Evolutionary conservation across 257 asterid genomes (phyloP).

Genomic region (Cordia subcordata): DNA sequence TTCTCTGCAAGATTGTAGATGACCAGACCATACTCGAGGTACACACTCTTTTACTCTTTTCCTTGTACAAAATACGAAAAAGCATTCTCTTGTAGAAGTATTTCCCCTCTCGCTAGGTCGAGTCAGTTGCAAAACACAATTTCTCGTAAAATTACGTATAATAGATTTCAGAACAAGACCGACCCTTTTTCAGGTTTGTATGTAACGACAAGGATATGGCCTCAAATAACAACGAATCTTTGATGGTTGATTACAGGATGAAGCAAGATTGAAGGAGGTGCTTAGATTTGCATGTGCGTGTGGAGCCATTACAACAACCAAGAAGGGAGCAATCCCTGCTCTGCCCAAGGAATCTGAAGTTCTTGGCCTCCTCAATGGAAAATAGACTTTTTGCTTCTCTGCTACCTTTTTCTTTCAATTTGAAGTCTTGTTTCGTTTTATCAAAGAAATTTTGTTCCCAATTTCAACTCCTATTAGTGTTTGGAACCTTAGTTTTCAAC

Average conservation of each 20-base stretch:
- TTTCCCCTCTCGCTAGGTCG: no score
- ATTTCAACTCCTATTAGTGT: no score
- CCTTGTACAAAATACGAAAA: background rate
- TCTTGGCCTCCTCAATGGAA: conserved; percentile 31
- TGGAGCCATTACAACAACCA: conserved; percentile 95
- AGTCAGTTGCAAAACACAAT: no score
- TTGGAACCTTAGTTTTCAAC: no score
- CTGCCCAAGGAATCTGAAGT: conserved; percentile 64
- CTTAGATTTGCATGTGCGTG: conserved; percentile 81
- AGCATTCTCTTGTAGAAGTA: no score
- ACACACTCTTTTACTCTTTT: background rate
- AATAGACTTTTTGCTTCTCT: conserved; percentile 1
- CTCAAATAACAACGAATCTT: background rate
- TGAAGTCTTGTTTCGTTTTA: background rate
- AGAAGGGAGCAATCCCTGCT: conserved; percentile 96
- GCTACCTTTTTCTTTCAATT: background rate
- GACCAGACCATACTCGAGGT: conserved; percentile 38
- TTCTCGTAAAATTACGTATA: background rate
- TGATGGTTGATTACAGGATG: conserved; percentile 41
- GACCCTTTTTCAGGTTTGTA: no score
- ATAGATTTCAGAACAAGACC: no score
- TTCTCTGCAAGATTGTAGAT: conserved; percentile 32
- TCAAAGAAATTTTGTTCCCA: background rate
- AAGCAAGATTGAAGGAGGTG: conserved; percentile 64
- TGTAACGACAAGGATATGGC: background rate